Base-by-base conservation (phyloP, 169 alveolate genomes). In the Besnoitia besnoiti region DNA sequence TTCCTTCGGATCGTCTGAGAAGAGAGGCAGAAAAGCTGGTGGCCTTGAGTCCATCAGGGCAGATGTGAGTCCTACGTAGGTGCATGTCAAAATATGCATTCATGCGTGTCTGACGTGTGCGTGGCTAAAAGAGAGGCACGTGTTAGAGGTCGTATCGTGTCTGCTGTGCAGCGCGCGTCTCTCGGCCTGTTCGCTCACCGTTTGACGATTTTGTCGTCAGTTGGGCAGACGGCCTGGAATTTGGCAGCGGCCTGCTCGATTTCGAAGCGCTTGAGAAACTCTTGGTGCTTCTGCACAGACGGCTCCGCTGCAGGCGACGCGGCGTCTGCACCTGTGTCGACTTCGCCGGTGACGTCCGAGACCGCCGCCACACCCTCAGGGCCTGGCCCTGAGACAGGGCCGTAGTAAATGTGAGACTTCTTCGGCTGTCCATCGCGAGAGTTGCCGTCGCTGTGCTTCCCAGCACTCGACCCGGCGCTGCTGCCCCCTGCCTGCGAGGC, bases 191-290 rank as follows among this genome's bases (percentile, higher is more conserved):
- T 21, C n/a, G 14, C 87, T 40, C 21, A 77, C 87, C 50, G 55
- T 47, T 80, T 24, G 37, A 89, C 93, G 8, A 42, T 84, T 2
- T 39, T 8, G 33, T 89, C 93, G 10, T 44, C n/a, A 0, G 93
- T 89, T 4, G 93, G 93, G n/a, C 55, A 85, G 27, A 44, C 88
- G 0, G 93, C 82, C 7, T 51, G 59, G 35, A 89, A 77, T n/a
- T 82, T 67, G 27, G 89, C 46, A 14, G 93, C 93, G 7, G 14
- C 24, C 19, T 89, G 87, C 80, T 89, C 82, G n/a, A 49, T 47
- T 50, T 89, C 77, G 33, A 89, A 55, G 0, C 88, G 88, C 30
- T 75, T 46, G 61, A 89, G 62, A 10, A 51, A 35, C 89, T 89
- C 89, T 40, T 61, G 88, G 0, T 76, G 87, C 27, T 75, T 82